Evolutionary conservation across 257 asterid genomes (phyloP), one percentile per base, ranked within the genome.

Genomic region (Capsicum rhomboideum): DNA sequence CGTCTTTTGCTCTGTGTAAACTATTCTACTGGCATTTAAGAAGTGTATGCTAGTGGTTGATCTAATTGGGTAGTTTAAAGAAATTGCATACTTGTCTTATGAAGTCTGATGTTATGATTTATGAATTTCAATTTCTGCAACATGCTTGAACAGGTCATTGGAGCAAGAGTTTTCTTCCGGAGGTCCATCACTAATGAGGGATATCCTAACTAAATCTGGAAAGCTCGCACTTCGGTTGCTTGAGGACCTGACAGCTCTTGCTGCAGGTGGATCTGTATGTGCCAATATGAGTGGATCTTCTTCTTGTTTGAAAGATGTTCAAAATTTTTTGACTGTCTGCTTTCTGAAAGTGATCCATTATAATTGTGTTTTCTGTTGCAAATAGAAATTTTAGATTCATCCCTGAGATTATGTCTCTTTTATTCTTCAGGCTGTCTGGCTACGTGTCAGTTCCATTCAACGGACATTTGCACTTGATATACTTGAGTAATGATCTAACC

Each of bases 251-350:
- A 91, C 97, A 80, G 93, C 98, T 93, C 97, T 96, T 91, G 99
- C 99, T 89, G 99, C 99, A 93, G 98, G 98, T 95, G 99, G 99
- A 94, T 95, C 98, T 90, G 99, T 96, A 96, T 92, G 99, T 96
- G 96, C 93, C 54, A 6, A 21, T 34, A 26, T 67, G 46, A 58
- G 31, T 83, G 75, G 61, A 23, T 53, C 67, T 52, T 55, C 74
- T 72, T 83, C 81, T 56, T 56, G 61, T 42, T 72, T 72, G 85
- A 54, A 49, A 72, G 59, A 54, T 72, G 61, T 56, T 83, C 63
- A 72, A 71, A 34, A 55, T 58, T 44, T 77, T 49, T 77, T 23
- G 44, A 50, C 17, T 10, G 61, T 52, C 61, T 77, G 37, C 81
- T 77, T 50, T 28, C 61, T 50, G 61, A 26, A 77, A 77, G 63